phyloP scores from a whole-genome alignment of 2,329 filamentous ascomycete genomes.

The Orbilia blumenaviensis region DNA sequence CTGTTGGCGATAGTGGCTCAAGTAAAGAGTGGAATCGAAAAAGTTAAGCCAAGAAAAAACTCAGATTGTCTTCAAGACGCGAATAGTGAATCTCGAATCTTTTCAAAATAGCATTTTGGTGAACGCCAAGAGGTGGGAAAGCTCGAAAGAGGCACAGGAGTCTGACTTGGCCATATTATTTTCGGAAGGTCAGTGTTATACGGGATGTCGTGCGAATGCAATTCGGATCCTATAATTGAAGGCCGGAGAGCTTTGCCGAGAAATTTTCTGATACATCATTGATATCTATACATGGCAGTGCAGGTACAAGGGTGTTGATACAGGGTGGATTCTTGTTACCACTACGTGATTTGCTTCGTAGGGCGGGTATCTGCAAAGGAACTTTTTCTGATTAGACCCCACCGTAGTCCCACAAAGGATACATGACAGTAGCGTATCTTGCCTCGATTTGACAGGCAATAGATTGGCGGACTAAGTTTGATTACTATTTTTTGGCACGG shows the following conservation, averaged over 20 bases:
- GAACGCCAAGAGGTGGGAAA: background rate
- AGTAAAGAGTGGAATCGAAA: background rate
- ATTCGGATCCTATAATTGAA: background rate
- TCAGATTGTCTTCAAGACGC: background rate
- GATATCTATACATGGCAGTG: background rate
- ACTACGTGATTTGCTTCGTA: background rate
- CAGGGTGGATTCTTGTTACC: background rate
- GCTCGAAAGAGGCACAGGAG: conserved; percentile 6
- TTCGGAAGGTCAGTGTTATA: background rate
- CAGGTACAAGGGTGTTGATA: background rate
- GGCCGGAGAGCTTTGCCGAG: background rate
- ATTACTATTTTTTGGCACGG: conserved; percentile 42
- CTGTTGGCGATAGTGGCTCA: background rate
- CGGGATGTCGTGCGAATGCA: background rate
- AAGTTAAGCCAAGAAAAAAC: background rate
- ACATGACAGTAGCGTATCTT: conserved; percentile 11
- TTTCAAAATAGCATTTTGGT: background rate
- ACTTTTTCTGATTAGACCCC: background rate
- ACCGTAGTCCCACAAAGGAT: background rate
- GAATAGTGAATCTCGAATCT: background rate
- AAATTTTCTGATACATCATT: conserved; percentile 6
- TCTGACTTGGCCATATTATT: background rate
- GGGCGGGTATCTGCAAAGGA: background rate
- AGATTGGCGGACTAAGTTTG: conserved; percentile 4
- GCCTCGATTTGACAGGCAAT: conserved; percentile 17